Evolutionary conservation across 2,329 filamentous ascomycete genomes (phyloP).

Genomic region (Fusarium multiceps): DNA sequence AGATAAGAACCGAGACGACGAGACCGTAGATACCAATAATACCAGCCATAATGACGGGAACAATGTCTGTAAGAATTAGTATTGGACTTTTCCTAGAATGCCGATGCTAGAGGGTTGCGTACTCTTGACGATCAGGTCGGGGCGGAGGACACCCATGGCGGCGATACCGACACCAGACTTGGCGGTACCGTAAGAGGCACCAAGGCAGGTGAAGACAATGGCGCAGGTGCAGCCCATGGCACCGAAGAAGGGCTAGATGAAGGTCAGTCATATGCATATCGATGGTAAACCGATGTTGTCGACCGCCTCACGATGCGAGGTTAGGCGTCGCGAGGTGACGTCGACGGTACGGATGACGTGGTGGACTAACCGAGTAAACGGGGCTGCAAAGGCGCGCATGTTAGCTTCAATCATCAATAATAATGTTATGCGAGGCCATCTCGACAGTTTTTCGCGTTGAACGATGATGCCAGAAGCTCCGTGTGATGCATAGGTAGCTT

Average conservation of each 20-base stretch:
- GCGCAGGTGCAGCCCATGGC: constrained; percentile 97
- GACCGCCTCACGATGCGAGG: constrained; percentile 34
- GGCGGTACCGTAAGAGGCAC: constrained; percentile 97
- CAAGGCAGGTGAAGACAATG: constrained; percentile 96
- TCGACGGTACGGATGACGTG: constrained; percentile 47
- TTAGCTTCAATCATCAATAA: constrained; percentile 56
- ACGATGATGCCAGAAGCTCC: constrained; percentile 47
- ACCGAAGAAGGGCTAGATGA: constrained; percentile 85
- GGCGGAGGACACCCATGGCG: constrained; percentile 96
- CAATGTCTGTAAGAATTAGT: constrained; percentile 77
- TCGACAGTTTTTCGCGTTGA: constrained; percentile 17
- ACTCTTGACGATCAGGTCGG: constrained; percentile 99
- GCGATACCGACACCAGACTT: constrained; percentile 99
- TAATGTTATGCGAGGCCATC: constrained; percentile 1
- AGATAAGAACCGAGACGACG: constrained; percentile 88
- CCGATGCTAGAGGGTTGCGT: constrained; percentile 55
- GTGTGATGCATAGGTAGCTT: constrained; percentile 47
- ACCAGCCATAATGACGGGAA: constrained; percentile 99
- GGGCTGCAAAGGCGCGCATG: constrained; percentile 69
- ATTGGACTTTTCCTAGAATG: not conserved
- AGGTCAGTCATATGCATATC: constrained; percentile 49
- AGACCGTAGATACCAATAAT: constrained; percentile 99
- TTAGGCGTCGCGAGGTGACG: constrained; percentile 44
- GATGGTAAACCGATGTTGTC: constrained; percentile 29
- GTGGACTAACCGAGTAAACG: constrained; percentile 94